Base-by-base conservation (phyloP, 2,329 filamentous ascomycete species). In the Fusarium torreyae region DNA sequence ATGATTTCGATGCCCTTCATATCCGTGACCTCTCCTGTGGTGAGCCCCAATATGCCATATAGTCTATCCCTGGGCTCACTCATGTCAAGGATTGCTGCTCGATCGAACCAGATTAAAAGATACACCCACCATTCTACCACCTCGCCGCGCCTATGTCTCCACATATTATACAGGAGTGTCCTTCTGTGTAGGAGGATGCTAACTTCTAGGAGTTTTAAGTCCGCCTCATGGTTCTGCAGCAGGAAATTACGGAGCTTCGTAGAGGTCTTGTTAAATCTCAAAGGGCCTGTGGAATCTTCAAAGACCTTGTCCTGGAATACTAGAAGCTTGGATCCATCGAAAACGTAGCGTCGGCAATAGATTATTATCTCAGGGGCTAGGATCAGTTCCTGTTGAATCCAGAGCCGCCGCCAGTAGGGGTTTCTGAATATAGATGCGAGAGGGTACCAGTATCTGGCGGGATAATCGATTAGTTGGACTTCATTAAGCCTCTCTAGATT, bases 381-480 rank as follows among this genome's bases (percentile, higher is more conserved):
- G 1, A 61, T 50, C 20, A 50, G 10, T 31, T 61, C 57, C 31
- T 61, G 38, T 20, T 61, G 44, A 31, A 56, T 38, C 57, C 57
- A 56, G 15, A 61, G 18, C 20, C 51, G 50, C 22, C 44, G 38
- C 59, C 53, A 63, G 15, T 58, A 63, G 10, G 53, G 59, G 40
- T 63, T 56, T 13, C 39, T 39, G 22, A 63, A 53, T 26, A 63
- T 63, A 11, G 57, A 39, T 5, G 45, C 58, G 26, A 62, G 31
- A 2, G 58, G 53, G 22, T 57, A 62, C 58, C 53, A 62, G 24
- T 56, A 39, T 7, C 44, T 44, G n/a, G 31, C 22, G 8, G 13
- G 15, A 33, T 42, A 56, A n/a, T 61, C 51, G 18, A n/a, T 31
- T 3, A 61, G 39, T 17, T 51, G 45, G 6, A 57, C 53, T 6